These are phyloP conservation scores for Saturnispora sekii DNA, from an alignment of 805 yeast species.

Conservation along the genomic window DNA sequence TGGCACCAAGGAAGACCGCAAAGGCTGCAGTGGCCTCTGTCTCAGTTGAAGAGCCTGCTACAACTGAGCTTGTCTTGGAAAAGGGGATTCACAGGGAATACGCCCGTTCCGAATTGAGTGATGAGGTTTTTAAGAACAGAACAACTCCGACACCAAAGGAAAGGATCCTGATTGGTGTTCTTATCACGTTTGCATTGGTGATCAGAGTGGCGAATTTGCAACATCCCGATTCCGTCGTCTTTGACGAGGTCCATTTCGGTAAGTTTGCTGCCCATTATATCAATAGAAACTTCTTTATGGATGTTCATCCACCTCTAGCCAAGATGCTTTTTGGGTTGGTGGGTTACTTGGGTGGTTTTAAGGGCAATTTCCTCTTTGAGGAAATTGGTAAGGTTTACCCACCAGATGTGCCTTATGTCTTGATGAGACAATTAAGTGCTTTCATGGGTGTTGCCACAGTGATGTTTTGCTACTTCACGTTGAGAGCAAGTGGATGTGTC, in stretches of 20 bases:
- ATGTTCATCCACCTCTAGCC: slow-evolving; percentile 83
- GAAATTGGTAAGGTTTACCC: slow-evolving; percentile 61
- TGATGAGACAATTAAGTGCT: slow-evolving; percentile 67
- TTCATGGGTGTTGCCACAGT: slow-evolving; percentile 60
- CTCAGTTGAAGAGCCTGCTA: slow-evolving; percentile 14
- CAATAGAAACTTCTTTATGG: slow-evolving; percentile 64
- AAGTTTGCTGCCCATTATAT: slow-evolving; percentile 92
- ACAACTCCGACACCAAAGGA: slow-evolving; percentile 31
- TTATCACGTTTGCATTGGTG: slow-evolving; percentile 36
- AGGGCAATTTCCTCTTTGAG: slow-evolving; percentile 59
- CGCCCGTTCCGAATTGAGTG: slow-evolving; percentile 42
- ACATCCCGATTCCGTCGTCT: slow-evolving; percentile 79
- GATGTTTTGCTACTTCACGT: slow-evolving; percentile 53
- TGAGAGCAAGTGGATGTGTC: slow-evolving; percentile 64
- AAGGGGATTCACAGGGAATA: slow-evolving; percentile 48
- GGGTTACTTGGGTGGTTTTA: slow-evolving; percentile 57
- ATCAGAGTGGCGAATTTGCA: slow-evolving; percentile 56
- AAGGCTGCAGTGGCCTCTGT: slow-evolving; percentile 3
- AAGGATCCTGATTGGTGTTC: slow-evolving; percentile 29
- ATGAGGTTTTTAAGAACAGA: slow-evolving; percentile 32
- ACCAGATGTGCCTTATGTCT: slow-evolving; percentile 45
- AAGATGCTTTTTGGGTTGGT: slow-evolving; percentile 71
- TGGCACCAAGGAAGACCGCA: slow-evolving; percentile 18
- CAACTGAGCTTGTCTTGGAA: slow-evolving; percentile 36
- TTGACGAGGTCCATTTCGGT: slow-evolving; percentile 92